Percentiles rank a stretch among this genome's conserved stretches.
phyloP scores from a whole-genome alignment of 768 basidiomycete genomes.

The Glaciozyma antarctica region DNA sequence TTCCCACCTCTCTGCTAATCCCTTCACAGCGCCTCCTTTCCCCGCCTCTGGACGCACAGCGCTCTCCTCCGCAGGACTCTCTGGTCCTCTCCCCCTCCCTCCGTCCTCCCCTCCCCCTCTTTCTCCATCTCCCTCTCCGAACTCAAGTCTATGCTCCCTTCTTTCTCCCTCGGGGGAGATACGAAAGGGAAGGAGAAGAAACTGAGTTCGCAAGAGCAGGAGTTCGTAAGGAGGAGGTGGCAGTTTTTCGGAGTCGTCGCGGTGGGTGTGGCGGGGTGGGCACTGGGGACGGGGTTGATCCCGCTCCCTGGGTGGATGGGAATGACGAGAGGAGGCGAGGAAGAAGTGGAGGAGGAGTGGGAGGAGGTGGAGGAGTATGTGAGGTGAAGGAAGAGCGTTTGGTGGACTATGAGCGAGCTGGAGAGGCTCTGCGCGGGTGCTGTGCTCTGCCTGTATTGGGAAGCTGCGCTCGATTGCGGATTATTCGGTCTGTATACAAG shows the following conservation, averaged over 20 bases:
- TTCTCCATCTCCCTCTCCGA: not conserved
- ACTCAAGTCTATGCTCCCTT: not conserved
- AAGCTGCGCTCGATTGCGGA: no score
- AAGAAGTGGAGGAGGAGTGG: not conserved
- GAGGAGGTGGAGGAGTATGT: not conserved
- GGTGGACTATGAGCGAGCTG: no score
- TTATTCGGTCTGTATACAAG: no score
- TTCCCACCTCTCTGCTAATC: no score
- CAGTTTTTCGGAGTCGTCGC: slow-evolving; percentile 10
- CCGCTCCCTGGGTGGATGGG: slow-evolving; percentile 16
- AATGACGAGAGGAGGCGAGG: not conserved
- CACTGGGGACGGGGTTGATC: slow-evolving; percentile 23
- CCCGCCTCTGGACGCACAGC: slow-evolving; percentile 30
- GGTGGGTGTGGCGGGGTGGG: slow-evolving; percentile 18
- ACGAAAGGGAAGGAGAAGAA: not conserved
- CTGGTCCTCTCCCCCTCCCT: slow-evolving; percentile 15
- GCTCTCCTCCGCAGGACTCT: slow-evolving; percentile 27
- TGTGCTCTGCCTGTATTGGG: no score
- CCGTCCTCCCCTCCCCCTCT: not conserved
- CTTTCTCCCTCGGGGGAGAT: not conserved
- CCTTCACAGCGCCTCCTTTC: slow-evolving; percentile 22
- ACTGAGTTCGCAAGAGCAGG: slow-evolving; percentile 2
- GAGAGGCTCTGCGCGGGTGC: no score
- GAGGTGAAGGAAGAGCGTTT: no score
- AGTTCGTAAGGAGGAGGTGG: slow-evolving; percentile 7